phyloP scores from a whole-genome alignment of 2,329 filamentous ascomycete genomes.

The Penicillium sp. region DNA sequence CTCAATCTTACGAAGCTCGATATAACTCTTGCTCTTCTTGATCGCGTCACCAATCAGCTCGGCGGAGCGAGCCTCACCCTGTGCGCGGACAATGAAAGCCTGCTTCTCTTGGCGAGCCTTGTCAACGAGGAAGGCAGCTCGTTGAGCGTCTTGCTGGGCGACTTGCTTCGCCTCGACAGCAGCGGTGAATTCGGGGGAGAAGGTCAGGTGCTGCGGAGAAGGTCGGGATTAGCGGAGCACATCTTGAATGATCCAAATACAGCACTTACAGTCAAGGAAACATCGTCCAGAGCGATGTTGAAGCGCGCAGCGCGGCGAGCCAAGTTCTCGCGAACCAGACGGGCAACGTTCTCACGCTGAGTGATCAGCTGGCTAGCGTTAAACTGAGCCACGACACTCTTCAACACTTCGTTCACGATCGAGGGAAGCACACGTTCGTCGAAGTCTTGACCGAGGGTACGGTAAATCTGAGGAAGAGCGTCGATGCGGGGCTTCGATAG shows the following conservation, averaged over 20 bases:
- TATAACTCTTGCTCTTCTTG: conserved; percentile 98
- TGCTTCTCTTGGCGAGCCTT: conserved; percentile 99
- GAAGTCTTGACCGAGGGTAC: conserved; percentile 91
- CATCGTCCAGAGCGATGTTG: conserved; percentile 96
- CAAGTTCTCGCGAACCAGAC: conserved; percentile 88
- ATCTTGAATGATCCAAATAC: background rate
- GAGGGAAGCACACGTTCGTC: conserved; percentile 95
- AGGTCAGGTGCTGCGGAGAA: conserved; percentile 58
- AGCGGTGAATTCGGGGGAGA: conserved; percentile 68
- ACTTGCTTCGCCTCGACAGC: conserved; percentile 69
- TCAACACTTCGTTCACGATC: conserved; percentile 97
- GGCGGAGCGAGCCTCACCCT: conserved; percentile 97
- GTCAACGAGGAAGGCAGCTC: conserved; percentile 96
- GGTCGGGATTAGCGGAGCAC: conserved; percentile 6
- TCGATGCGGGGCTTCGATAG: conserved; percentile 85
- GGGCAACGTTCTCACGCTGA: conserved; percentile 94
- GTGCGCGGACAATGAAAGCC: conserved; percentile 94
- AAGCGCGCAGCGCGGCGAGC: conserved; percentile 88
- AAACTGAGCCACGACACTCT: conserved; percentile 98
- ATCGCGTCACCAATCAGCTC: conserved; percentile 98
- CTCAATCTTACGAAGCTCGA: conserved; percentile 97
- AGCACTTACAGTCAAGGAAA: conserved; percentile 79
- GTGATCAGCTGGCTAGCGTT: conserved; percentile 98
- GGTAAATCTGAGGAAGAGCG: conserved; percentile 93
- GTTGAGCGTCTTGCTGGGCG: conserved; percentile 86